Evolutionary conservation across 768 basidiomycete genomes (phyloP).

Genomic region (Boletus bicolor): DNA sequence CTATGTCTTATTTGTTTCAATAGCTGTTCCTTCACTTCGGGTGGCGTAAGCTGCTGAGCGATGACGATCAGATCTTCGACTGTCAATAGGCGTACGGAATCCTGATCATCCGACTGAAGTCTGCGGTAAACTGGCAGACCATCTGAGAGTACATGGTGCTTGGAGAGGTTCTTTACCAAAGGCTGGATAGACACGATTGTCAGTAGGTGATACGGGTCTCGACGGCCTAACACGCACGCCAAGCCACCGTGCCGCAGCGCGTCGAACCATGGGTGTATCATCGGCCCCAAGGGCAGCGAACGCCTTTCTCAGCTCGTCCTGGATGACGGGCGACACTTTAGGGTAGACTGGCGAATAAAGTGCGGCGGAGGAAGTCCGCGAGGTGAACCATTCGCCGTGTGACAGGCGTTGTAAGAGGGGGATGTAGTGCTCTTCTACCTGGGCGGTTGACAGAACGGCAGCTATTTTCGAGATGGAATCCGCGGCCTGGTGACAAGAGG

Average conservation of each 20-base stretch:
- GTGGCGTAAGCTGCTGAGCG: constrained; percentile 75
- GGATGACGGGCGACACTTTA: constrained; percentile 65
- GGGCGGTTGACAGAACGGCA: constrained; percentile 65
- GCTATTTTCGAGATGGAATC: constrained; percentile 94
- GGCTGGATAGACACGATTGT: constrained; percentile 45
- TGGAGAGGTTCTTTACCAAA: constrained; percentile 73
- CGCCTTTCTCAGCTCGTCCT: constrained; percentile 86
- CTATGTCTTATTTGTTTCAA: constrained; percentile 84
- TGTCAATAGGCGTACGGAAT: constrained; percentile 93
- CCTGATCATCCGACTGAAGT: constrained; percentile 94
- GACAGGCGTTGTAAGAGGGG: constrained; percentile 88
- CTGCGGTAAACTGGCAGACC: constrained; percentile 90
- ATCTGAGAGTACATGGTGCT: constrained; percentile 79
- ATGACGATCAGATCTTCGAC: constrained; percentile 95
- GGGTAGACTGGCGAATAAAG: constrained; percentile 89
- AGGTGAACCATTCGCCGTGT: constrained; percentile 98
- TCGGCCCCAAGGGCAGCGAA: constrained; percentile 82
- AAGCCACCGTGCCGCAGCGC: constrained; percentile 94
- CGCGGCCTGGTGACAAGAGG: constrained; percentile 61
- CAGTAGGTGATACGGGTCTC: constrained; percentile 2
- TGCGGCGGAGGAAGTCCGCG: constrained; percentile 91
- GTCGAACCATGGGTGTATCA: constrained; percentile 97
- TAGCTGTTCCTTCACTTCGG: constrained; percentile 90
- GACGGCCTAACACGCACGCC: constrained; percentile 60
- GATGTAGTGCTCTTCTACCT: constrained; percentile 88